phyloP scores from a whole-genome alignment of 495 filamentous ascomycete genomes.

The Talaromyces trachyspermus region DNA sequence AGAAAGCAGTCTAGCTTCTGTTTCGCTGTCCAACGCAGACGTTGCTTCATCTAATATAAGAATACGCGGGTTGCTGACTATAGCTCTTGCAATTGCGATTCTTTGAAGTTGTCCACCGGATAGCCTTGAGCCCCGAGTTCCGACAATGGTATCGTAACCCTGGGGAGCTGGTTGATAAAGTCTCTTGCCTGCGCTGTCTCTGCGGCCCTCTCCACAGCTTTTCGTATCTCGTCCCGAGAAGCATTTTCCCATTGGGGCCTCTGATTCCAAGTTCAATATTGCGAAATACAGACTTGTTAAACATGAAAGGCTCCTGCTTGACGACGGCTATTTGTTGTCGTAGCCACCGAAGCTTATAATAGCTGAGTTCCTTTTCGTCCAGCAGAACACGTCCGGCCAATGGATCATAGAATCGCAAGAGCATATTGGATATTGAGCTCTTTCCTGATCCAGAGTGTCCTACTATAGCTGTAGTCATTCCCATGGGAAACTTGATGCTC shows the following conservation, averaged over 20 bases:
- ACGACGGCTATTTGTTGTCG: constrained; percentile 23
- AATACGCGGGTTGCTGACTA: constrained; percentile 55
- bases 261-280: constrained; percentile 52
- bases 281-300: constrained; percentile 67
- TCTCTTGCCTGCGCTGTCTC: neutral
- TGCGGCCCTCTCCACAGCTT: constrained; percentile 45
- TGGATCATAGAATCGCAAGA: constrained; percentile 58
- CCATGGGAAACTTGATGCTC: constrained; percentile 44
- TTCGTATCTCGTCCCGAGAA: constrained; percentile 46
- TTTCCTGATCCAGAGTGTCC: constrained; percentile 72
- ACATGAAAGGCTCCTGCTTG: constrained; percentile 54
- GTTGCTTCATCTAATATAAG: constrained; percentile 68
- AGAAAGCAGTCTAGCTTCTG: constrained; percentile 54
- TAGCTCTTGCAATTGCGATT: constrained; percentile 57
- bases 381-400: constrained; percentile 37
- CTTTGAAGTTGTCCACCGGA: constrained; percentile 66
- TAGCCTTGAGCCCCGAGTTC: constrained; percentile 45
- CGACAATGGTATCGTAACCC: constrained; percentile 52
- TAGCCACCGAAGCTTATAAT: constrained; percentile 19
- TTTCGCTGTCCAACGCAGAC: constrained; percentile 54
- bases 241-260: constrained; percentile 41
- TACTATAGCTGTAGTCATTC: constrained; percentile 62
- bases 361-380: constrained; percentile 10
- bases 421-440: constrained; percentile 54
- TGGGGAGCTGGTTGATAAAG: constrained; percentile 23